A percentile compares a stretch with the other conserved stretches of the same genome.
Evolutionary conservation across 78 protist species (phyloP).

Genomic region (Monosiga brevicollis): DNA sequence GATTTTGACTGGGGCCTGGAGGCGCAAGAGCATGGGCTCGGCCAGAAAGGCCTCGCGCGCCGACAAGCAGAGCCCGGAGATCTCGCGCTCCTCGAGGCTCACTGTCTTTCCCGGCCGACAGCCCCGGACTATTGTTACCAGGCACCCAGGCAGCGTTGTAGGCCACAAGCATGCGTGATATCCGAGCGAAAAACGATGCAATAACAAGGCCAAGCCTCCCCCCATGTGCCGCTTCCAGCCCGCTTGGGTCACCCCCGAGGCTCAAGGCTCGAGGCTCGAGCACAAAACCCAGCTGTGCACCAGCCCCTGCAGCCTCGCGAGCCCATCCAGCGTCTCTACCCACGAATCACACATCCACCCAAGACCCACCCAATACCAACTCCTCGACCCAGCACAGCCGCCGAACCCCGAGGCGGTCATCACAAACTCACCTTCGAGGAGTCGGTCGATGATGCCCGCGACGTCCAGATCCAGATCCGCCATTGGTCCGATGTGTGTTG

Average conservation of each 20-base stretch:
- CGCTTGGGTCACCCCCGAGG: no score
- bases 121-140: slow-evolving; percentile 58
- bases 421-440: slow-evolving; percentile 59
- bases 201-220: no score
- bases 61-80: slow-evolving; percentile 54
- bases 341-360: background rate
- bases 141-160: background rate
- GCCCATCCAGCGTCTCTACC: background rate
- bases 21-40: slow-evolving; percentile 92
- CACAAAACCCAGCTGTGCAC: background rate
- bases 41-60: slow-evolving; percentile 81
- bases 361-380: background rate
- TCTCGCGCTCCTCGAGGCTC: slow-evolving; percentile 67
- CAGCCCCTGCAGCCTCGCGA: background rate
- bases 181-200: background rate
- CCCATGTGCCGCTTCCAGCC: no score
- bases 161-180: background rate
- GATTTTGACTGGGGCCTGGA: slow-evolving; percentile 93
- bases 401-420: background rate
- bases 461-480: slow-evolving; percentile 53
- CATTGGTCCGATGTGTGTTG: no score
- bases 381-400: background rate
- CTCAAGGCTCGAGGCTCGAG: background rate
- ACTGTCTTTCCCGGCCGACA: slow-evolving; percentile 80
- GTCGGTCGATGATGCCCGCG: slow-evolving; percentile 68